These are phyloP conservation scores for Tricholoma flavovirens DNA, from an alignment of 768 basidiomycete species.

Conservation along the genomic window DNA sequence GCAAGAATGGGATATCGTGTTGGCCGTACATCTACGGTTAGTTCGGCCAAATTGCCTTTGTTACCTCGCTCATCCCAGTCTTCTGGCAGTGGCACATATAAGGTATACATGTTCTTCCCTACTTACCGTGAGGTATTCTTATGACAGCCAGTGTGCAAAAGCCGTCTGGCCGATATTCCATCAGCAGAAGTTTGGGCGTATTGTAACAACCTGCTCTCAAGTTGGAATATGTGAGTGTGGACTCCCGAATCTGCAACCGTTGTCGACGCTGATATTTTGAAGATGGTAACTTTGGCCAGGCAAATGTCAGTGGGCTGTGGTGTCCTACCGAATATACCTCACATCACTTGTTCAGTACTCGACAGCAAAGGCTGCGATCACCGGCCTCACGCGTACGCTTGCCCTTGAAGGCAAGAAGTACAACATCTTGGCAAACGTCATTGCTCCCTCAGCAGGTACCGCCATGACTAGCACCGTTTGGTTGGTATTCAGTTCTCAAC, in stretches of 20 bases:
- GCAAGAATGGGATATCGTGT: conserved; percentile 90
- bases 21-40: conserved; percentile 77
- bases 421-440: conserved; percentile 82
- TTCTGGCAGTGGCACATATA: conserved; percentile 64
- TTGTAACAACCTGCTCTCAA: conserved; percentile 89
- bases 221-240: conserved; percentile 79
- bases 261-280: neutral
- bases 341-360: conserved; percentile 52
- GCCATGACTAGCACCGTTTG: conserved; percentile 88
- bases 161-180: conserved; percentile 97
- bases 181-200: conserved; percentile 93
- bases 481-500: conserved; percentile 27
- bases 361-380: conserved; percentile 88
- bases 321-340: conserved; percentile 2
- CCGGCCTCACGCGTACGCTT: conserved; percentile 84
- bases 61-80: neutral
- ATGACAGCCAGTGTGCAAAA: conserved; percentile 66
- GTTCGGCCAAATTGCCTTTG: conserved; percentile 3
- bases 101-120: conserved; percentile 37
- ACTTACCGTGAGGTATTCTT: neutral
- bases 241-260: neutral
- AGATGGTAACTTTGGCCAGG: conserved; percentile 96
- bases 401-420: conserved; percentile 91
- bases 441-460: conserved; percentile 85
- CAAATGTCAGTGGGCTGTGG: conserved; percentile 51